A percentile compares a stretch with the other conserved stretches of the same genome.
Conservation (phyloP, 2,329 filamentous ascomycete species). For the Pyricularia grisea region DNA sequence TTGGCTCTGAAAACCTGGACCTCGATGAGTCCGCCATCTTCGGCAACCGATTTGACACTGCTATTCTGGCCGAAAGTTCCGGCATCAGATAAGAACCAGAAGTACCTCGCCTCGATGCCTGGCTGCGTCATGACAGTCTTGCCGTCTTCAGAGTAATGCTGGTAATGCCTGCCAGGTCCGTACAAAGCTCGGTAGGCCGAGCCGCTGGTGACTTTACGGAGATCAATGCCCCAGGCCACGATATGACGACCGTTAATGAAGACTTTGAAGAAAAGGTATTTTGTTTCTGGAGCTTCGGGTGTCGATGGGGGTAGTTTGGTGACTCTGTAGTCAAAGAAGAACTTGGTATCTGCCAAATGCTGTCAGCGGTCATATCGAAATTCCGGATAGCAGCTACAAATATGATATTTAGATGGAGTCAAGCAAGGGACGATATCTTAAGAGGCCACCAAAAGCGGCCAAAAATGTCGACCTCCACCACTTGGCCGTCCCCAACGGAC, state of each 20-base stretch:
- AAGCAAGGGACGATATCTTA: no score
- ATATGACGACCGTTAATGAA: slow-evolving; percentile 42
- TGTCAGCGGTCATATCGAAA: background rate
- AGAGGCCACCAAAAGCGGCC: no score
- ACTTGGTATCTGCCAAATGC: slow-evolving; percentile 29
- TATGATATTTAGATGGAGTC: background rate
- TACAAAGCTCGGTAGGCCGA: slow-evolving; percentile 31
- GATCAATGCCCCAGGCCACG: slow-evolving; percentile 42
- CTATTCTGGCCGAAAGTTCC: slow-evolving; percentile 13
- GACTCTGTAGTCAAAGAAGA: slow-evolving; percentile 40
- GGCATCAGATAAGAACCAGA: slow-evolving; percentile 30
- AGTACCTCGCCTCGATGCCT: slow-evolving; percentile 39
- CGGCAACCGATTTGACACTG: slow-evolving; percentile 28
- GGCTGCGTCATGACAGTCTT: slow-evolving; percentile 19
- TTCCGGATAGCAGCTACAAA: background rate
- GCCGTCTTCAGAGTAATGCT: slow-evolving; percentile 26
- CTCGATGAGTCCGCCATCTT: slow-evolving; percentile 47
- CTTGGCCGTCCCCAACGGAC: no score
- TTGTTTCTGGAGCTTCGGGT: slow-evolving; percentile 20
- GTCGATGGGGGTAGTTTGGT: background rate
- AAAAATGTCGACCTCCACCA: no score
- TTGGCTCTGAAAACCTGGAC: slow-evolving; percentile 42
- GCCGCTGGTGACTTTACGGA: slow-evolving; percentile 27
- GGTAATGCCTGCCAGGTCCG: slow-evolving; percentile 31
- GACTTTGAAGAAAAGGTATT: slow-evolving; percentile 44